Conservation (phyloP, 345 rosid species). For the Anacardium occidentale region DNA sequence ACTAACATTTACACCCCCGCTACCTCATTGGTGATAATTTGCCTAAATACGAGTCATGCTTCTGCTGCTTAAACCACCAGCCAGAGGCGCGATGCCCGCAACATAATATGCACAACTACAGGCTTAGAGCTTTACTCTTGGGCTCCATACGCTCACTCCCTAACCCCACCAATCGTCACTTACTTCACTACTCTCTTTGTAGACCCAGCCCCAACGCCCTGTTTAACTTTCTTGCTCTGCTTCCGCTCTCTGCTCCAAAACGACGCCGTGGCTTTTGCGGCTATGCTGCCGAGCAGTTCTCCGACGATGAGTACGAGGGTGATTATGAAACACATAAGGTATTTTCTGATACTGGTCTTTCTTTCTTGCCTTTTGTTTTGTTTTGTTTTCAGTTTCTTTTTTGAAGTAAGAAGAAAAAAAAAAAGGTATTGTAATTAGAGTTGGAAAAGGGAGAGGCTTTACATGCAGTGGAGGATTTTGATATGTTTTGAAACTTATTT, state of each 20-base stretch:
- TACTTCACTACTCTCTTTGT: background rate
- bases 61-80: too few species aligned
- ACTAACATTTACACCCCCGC: too few species aligned
- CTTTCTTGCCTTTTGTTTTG: background rate
- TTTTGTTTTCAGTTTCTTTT: too few species aligned
- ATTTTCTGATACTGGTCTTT: background rate
- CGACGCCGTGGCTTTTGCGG: constrained; percentile 40
- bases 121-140: background rate
- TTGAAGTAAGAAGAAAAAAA: too few species aligned
- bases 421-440: too few species aligned
- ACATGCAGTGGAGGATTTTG: too few species aligned
- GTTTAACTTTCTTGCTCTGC: constrained; percentile 24
- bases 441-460: too few species aligned
- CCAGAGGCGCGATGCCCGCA: background rate
- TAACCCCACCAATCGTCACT: constrained; percentile 9
- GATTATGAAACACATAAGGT: constrained; percentile 87
- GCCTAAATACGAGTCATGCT: too few species aligned
- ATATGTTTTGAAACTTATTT: too few species aligned
- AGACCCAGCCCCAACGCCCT: constrained; percentile 14
- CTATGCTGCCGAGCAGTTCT: constrained; percentile 79
- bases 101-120: background rate
- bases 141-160: constrained; percentile 16
- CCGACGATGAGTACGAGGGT: constrained; percentile 87
- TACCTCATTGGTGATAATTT: too few species aligned
- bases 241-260: constrained; percentile 23